Percentiles rank a stretch among this genome's conserved stretches.
Conservation (phyloP, 208 protist species). For the Novymonas esmeraldas region DNA sequence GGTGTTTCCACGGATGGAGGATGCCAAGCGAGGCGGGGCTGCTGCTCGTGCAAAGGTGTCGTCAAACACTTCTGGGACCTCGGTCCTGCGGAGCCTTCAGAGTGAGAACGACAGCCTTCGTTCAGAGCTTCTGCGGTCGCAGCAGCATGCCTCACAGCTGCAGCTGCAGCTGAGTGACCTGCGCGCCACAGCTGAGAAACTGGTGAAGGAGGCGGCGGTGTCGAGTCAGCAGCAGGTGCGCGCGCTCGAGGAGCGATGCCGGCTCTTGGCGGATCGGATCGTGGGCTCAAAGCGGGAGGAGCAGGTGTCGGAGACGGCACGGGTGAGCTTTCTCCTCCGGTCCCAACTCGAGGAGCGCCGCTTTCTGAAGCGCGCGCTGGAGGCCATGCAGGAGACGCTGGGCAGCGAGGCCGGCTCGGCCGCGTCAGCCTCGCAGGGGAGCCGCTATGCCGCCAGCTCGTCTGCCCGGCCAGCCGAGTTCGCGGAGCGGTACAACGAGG, state of each 20-base stretch:
- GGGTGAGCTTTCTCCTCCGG: slow-evolving; percentile 67
- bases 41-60: slow-evolving; percentile 6
- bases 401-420: not conserved
- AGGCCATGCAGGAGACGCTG: slow-evolving; percentile 43
- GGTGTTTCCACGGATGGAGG: slow-evolving; percentile 12
- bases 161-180: slow-evolving; percentile 31
- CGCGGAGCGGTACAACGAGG: not conserved
- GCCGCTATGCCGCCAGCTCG: not conserved
- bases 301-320: slow-evolving; percentile 60
- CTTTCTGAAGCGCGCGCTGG: slow-evolving; percentile 51
- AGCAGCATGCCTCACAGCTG: slow-evolving; percentile 30
- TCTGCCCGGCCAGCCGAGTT: slow-evolving; percentile 2
- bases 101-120: slow-evolving; percentile 67
- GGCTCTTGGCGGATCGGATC: slow-evolving; percentile 54
- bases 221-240: slow-evolving; percentile 23
- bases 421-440: not conserved
- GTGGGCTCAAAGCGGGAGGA: slow-evolving; percentile 44
- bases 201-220: slow-evolving; percentile 14
- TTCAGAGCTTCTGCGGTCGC: slow-evolving; percentile 42
- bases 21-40: not conserved
- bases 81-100: slow-evolving; percentile 44
- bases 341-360: slow-evolving; percentile 74
- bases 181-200: slow-evolving; percentile 15
- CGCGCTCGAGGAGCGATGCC: slow-evolving; percentile 53
- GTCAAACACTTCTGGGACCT: not conserved